These are phyloP conservation scores for Liquidambar formosana DNA, from an alignment of 164 flowering plant genomes.

Conservation along the genomic window DNA sequence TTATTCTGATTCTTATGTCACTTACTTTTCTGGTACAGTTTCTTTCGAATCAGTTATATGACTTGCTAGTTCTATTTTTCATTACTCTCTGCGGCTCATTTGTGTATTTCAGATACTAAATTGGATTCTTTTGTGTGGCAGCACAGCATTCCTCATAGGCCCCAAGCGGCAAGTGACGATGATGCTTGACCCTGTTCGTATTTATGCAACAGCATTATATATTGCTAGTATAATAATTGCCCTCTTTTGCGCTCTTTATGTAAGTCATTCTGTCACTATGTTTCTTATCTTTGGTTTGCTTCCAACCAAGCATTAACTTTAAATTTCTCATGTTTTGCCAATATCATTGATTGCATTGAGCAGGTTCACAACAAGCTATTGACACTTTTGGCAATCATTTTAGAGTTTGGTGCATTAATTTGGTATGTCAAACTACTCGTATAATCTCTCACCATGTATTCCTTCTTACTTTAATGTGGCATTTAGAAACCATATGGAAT, in stretches of 20 bases:
- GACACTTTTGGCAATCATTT: conserved; percentile 74
- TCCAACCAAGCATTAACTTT: background rate
- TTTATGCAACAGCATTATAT: conserved; percentile 85
- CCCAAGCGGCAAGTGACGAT: conserved; percentile 84
- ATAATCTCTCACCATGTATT: background rate
- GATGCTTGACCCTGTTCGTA: conserved; percentile 98
- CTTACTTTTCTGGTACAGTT: too few species aligned
- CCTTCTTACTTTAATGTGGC: background rate
- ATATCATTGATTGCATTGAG: conserved; percentile 6
- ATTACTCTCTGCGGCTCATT: too few species aligned
- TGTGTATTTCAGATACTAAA: too few species aligned
- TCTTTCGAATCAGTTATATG: too few species aligned
- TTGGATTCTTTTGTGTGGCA: conserved; percentile 56
- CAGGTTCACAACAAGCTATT: conserved; percentile 89
- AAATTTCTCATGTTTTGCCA: background rate
- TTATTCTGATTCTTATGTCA: too few species aligned
- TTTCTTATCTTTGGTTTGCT: background rate
- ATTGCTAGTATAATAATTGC: conserved; percentile 81
- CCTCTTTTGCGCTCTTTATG: conserved; percentile 87
- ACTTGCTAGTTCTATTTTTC: too few species aligned
- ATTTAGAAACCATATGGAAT: background rate
- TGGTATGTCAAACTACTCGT: conserved; percentile 50
- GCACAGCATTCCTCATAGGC: conserved; percentile 96
- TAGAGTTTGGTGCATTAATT: conserved; percentile 86
- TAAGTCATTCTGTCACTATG: conserved; percentile 35